Evolutionary conservation across 208 protist species (phyloP).

Genomic region (Endotrypanum monterogeii): DNA sequence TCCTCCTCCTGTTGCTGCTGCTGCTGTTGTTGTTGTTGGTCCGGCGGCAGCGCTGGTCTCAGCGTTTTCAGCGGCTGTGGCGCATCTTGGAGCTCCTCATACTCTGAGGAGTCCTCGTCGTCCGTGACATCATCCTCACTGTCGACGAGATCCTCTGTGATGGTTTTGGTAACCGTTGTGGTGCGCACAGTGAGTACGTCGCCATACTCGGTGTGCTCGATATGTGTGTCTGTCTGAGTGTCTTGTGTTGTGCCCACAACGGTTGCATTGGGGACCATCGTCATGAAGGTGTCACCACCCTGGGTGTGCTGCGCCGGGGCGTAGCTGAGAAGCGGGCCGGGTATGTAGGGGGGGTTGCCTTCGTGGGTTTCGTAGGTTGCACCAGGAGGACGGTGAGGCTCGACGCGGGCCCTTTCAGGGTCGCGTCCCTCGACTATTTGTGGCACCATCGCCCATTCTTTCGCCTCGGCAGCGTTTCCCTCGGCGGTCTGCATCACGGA

Average conservation of each 20-base stretch:
- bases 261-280: constrained; percentile 47
- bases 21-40: background rate
- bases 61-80: background rate
- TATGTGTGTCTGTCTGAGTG: constrained; percentile 66
- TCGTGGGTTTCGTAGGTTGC: background rate
- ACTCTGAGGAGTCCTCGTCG: constrained; percentile 30
- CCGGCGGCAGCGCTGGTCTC: background rate
- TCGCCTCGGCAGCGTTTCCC: background rate
- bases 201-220: constrained; percentile 65
- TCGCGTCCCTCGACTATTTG: constrained; percentile 6
- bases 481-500: background rate
- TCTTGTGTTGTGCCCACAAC: constrained; percentile 66
- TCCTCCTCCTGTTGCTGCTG: constrained; percentile 1
- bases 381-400: background rate
- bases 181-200: constrained; percentile 71
- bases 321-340: constrained; percentile 31
- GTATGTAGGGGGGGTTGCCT: background rate
- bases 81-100: constrained; percentile 25
- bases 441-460: constrained; percentile 24
- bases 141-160: constrained; percentile 63
- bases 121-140: constrained; percentile 19
- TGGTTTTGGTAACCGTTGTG: constrained; percentile 69
- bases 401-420: background rate
- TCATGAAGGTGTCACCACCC: constrained; percentile 42
- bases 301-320: constrained; percentile 27